These are phyloP conservation scores for Cylindrotheca closterium DNA, from an alignment of 108 stramenopile species.

Conservation along the genomic window DNA sequence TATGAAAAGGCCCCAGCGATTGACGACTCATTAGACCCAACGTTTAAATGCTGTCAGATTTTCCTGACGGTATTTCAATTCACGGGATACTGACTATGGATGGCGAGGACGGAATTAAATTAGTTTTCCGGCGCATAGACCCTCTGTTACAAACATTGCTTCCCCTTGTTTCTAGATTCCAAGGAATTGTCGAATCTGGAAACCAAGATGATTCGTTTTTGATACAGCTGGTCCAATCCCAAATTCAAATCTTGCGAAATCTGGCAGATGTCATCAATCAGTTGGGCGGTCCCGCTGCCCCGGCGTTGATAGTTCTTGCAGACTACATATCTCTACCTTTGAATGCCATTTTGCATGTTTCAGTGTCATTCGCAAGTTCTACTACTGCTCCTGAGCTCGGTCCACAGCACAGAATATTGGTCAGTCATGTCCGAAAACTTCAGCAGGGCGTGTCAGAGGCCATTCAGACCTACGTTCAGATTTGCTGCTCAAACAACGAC, in stretches of 20 bases:
- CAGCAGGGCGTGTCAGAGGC: not conserved
- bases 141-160: constrained; percentile 27
- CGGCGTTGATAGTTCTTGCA: constrained; percentile 9
- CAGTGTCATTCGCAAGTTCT: not conserved
- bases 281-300: constrained; percentile 5
- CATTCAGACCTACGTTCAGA: constrained; percentile 8
- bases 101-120: too few species aligned
- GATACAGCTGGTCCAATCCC: not conserved
- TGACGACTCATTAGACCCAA: too few species aligned
- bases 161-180: not conserved
- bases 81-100: too few species aligned
- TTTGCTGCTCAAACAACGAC: not conserved
- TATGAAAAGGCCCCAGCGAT: too few species aligned
- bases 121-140: constrained; percentile 23
- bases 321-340: constrained; percentile 29
- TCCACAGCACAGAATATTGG: not conserved
- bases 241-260: not conserved
- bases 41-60: too few species aligned
- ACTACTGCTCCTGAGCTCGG: not conserved
- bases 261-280: not conserved
- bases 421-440: constrained; percentile 6
- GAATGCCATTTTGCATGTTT: constrained; percentile 30
- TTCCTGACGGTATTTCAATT: too few species aligned
- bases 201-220: not conserved
- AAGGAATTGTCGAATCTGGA: constrained; percentile 1